phyloP scores from a whole-genome alignment of 148 eudicot species.

The Rhododendron williamsianum region DNA sequence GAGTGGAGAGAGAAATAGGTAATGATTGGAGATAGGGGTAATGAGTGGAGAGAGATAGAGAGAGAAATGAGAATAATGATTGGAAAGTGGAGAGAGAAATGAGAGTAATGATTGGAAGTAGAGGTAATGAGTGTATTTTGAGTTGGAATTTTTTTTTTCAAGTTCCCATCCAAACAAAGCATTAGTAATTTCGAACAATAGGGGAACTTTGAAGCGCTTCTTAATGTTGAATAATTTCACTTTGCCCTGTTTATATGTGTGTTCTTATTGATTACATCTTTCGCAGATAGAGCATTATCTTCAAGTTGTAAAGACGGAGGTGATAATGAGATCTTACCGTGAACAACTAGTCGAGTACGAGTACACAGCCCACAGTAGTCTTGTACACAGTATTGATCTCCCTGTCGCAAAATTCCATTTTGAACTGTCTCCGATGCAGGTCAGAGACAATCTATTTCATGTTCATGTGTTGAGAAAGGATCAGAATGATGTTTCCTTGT shows the following conservation, averaged over 20 bases:
- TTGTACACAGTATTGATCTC: conserved; percentile 53
- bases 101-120: too few species aligned
- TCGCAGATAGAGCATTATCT: conserved; percentile 95
- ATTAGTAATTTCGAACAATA: not conserved
- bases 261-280: not conserved
- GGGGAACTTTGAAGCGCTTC: not conserved
- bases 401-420: conserved; percentile 85
- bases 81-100: too few species aligned
- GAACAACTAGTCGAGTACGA: conserved; percentile 68
- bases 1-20: too few species aligned
- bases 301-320: conserved; percentile 92
- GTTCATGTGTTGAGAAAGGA: not conserved
- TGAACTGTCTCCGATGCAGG: conserved; percentile 97
- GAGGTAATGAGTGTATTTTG: too few species aligned
- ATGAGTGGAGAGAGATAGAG: too few species aligned
- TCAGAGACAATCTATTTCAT: not conserved
- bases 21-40: too few species aligned
- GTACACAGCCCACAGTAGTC: conserved; percentile 94
- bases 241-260: not conserved
- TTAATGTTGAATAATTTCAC: not conserved
- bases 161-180: too few species aligned
- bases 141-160: too few species aligned
- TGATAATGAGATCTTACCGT: conserved; percentile 35
- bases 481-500: not conserved
- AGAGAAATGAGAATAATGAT: too few species aligned